Evolutionary conservation across 2,329 filamentous ascomycete species (phyloP).

Genomic region (Aspergillus flavus): DNA sequence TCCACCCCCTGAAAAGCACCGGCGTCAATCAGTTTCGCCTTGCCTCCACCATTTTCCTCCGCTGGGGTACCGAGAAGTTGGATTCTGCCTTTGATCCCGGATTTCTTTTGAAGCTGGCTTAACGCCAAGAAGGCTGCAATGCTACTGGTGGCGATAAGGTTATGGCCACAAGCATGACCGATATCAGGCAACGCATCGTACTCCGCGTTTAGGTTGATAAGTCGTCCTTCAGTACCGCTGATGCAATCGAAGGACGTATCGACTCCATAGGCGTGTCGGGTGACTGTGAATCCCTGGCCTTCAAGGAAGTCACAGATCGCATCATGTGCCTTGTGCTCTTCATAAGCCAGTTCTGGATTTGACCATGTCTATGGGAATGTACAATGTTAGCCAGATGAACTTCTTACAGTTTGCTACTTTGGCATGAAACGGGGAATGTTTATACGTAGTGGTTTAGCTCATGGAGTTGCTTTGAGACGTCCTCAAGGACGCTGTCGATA

Average conservation of each 20-base stretch:
- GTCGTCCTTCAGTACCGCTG: slow-evolving; percentile 42
- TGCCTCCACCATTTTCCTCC: slow-evolving; percentile 44
- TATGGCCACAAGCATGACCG: slow-evolving; percentile 46
- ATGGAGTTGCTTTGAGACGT: no score
- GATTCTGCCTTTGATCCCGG: slow-evolving; percentile 40
- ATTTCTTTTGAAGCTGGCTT: slow-evolving; percentile 46
- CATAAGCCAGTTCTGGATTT: slow-evolving; percentile 56
- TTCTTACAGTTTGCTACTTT: slow-evolving; percentile 2
- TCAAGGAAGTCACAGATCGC: slow-evolving; percentile 51
- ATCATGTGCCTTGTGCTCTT: slow-evolving; percentile 58
- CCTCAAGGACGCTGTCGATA: no score
- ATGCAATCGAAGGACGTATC: slow-evolving; percentile 55
- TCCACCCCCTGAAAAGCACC: slow-evolving; percentile 47
- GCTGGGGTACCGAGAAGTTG: slow-evolving; percentile 44
- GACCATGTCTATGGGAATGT: slow-evolving; percentile 39
- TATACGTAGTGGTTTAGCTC: no score
- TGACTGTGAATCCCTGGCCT: slow-evolving; percentile 50
- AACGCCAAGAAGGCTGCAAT: slow-evolving; percentile 49
- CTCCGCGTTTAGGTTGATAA: slow-evolving; percentile 44
- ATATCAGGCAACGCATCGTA: slow-evolving; percentile 48
- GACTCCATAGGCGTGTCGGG: slow-evolving; percentile 54
- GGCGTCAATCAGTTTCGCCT: slow-evolving; percentile 45
- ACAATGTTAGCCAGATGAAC: slow-evolving; percentile 11
- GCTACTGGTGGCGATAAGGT: slow-evolving; percentile 40
- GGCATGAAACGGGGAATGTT: no score